Evolutionary conservation across 2,329 filamentous ascomycete genomes (phyloP).

Genomic region (Botryotinia globosa): DNA sequence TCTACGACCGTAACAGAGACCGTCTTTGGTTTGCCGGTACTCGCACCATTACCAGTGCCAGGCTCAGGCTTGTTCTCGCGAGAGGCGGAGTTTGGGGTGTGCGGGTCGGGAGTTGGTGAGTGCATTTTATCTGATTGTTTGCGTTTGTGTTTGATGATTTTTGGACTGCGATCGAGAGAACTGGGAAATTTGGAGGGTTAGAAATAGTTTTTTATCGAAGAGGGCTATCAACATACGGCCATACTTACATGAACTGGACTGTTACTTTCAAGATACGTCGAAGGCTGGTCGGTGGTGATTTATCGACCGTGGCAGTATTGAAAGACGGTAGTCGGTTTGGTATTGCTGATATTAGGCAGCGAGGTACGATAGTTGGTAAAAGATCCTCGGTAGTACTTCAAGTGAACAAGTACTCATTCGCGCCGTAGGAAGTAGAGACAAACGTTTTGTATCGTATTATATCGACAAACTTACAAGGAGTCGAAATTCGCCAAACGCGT

Average conservation of each 20-base stretch:
- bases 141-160: background rate
- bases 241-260: background rate
- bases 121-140: background rate
- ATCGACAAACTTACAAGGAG: background rate
- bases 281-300: no score
- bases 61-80: background rate
- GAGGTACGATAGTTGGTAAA: background rate
- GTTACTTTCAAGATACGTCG: background rate
- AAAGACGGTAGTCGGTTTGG: background rate
- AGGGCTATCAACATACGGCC: background rate
- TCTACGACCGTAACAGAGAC: conserved; percentile 3
- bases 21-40: background rate
- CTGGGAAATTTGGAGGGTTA: background rate
- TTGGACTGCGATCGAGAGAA: background rate
- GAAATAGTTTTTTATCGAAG: background rate
- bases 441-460: background rate
- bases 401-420: background rate
- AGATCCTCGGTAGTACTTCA: background rate
- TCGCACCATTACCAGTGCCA: background rate
- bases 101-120: background rate
- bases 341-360: background rate
- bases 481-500: background rate
- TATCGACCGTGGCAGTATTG: background rate
- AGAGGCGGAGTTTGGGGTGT: background rate
- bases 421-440: background rate